Base-by-base conservation (phyloP, 345 rosid species). In the Pugionium cornutum region DNA sequence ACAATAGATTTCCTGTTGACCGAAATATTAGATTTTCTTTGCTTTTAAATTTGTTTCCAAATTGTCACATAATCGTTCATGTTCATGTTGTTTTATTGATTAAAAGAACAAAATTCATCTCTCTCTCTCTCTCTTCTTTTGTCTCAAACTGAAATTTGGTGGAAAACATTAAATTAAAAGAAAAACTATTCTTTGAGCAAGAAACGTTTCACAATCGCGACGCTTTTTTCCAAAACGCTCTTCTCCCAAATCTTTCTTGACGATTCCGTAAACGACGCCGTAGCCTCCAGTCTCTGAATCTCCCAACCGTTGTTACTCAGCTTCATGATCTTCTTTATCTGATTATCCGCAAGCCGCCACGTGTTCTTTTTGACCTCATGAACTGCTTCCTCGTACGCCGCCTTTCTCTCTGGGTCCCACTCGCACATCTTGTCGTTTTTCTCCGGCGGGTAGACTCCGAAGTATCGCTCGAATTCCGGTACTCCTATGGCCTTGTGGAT, bases 401-500 rank as follows among this genome's bases (percentile, higher is more conserved):
- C 6, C 73, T 59, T 26, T 53, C 67, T 48, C 41, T 27, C 49
- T 58, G 56, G 28, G 58, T 75, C 50, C 79, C 66, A 58, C 50
- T 62, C 59, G 32, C 10, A 46, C 48, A 45, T 3, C 25, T 61
- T 68, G 34, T 18, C 42, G 41, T 62, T 42, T 5, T 42, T 56
- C 75, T 62, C 67, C 11, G 51, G 79, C 5, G 77, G 68, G 62
- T 89, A 85, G 0, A 63, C 45, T 43, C 67, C 76, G 26, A 92
- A 83, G 67, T 76, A 80, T 7, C 7, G 51, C 47, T 92, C 83
- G 1, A 92, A 78, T 61, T 92, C 97, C 0, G 87, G 97, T 2
- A 92, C 79, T 27, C 98, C 96, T 44, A 92, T 88, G 2, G 92
- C 77, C 56, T 69, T 85, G 70, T 84, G 51, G 29, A 89, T 75